Evolutionary conservation across 345 rosid species (phyloP).

Genomic region (Carallia pectinifolia): DNA sequence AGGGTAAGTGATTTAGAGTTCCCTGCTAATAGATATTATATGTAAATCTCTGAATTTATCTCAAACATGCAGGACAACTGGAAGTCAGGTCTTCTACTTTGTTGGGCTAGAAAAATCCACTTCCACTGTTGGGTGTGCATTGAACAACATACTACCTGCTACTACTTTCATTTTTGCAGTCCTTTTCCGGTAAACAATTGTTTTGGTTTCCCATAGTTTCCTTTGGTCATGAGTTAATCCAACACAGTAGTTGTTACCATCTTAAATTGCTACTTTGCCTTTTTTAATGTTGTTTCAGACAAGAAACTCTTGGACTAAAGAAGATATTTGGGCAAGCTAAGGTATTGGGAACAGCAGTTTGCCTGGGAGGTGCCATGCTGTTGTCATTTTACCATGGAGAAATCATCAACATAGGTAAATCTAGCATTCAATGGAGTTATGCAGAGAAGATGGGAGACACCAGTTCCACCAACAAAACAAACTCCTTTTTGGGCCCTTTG

Average conservation of each 20-base stretch:
- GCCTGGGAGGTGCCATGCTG: conserved; percentile 91
- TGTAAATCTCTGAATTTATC: neutral
- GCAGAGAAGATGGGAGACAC: conserved; percentile 36
- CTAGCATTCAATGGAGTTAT: conserved; percentile 74
- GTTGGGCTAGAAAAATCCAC: conserved; percentile 68
- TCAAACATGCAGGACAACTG: conserved; percentile 48
- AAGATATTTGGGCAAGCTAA: conserved; percentile 71
- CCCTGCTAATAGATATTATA: no score
- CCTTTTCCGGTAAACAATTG: conserved; percentile 51
- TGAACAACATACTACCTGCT: conserved; percentile 71
- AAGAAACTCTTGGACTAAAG: conserved; percentile 65
- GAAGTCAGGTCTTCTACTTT: conserved; percentile 77
- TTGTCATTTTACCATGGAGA: conserved; percentile 84
- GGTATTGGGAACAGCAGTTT: conserved; percentile 62
- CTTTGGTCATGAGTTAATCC: no score
- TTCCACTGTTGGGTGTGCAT: conserved; percentile 78
- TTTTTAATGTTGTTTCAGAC: conserved; percentile 37
- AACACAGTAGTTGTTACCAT: no score
- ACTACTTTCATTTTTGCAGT: conserved; percentile 75
- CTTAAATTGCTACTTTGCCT: neutral
- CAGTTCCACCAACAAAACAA: conserved; percentile 26
- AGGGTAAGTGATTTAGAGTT: conserved; percentile 46
- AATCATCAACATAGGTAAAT: conserved; percentile 49
- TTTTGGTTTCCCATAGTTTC: neutral
- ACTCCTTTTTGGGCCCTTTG: conserved; percentile 59